Conservation (phyloP, 768 basidiomycete genomes). For the Naematelia aurantialba region DNA sequence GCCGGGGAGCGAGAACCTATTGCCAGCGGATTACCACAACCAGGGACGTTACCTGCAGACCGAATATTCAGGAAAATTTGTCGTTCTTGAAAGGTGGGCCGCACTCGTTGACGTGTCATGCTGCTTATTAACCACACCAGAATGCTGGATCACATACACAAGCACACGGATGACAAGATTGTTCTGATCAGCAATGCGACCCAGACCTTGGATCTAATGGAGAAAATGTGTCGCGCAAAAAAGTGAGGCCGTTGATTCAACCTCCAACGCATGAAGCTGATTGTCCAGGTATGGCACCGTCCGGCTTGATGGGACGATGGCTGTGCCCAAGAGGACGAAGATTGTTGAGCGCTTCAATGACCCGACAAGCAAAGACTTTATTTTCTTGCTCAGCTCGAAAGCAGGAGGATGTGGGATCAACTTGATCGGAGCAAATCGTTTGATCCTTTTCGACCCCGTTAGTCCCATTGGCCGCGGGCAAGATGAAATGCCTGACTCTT, state of each 20-base stretch:
- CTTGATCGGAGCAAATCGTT: constrained; percentile 50
- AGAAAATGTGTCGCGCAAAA: constrained; percentile 78
- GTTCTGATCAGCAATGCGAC: constrained; percentile 96
- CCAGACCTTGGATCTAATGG: constrained; percentile 88
- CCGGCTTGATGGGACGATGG: constrained; percentile 92
- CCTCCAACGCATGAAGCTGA: not conserved
- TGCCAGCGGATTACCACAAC: constrained; percentile 68
- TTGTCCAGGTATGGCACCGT: constrained; percentile 74
- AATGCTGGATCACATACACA: constrained; percentile 76
- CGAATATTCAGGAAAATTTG: constrained; percentile 86
- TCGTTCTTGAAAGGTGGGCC: constrained; percentile 80
- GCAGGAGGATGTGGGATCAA: constrained; percentile 53
- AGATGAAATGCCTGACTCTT: constrained; percentile 15
- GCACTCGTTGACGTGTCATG: not conserved
- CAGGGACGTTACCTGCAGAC: constrained; percentile 59
- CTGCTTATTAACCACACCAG: constrained; percentile 51
- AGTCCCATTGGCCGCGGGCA: constrained; percentile 10
- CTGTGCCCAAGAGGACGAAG: constrained; percentile 85
- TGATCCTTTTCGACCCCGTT: constrained; percentile 58
- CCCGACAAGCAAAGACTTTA: constrained; percentile 50
- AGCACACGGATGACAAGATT: constrained; percentile 85
- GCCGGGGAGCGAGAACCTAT: constrained; percentile 70
- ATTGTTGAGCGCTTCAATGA: constrained; percentile 55
- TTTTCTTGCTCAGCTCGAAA: constrained; percentile 51
- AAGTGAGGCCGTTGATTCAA: constrained; percentile 57